Evolutionary conservation across 2,329 filamentous ascomycete species (phyloP).

Genomic region (Shiraia sp.): DNA sequence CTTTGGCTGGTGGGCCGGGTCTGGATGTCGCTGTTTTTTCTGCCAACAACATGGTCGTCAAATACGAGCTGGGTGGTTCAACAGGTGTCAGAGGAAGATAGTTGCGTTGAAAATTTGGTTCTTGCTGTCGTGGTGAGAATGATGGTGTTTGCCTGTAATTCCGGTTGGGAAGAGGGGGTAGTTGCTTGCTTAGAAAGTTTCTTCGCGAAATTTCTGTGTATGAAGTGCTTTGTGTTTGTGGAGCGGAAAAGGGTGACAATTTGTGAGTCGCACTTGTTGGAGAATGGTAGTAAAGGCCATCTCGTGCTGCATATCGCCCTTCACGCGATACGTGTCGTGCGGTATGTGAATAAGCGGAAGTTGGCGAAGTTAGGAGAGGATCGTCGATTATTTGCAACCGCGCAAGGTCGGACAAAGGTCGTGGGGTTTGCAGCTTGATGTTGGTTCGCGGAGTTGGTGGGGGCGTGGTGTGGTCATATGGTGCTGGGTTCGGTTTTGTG

Average conservation of each 20-base stretch:
- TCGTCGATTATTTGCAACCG: conserved; percentile 5
- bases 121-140: background rate
- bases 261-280: conserved; percentile 6
- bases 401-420: conserved; percentile 1
- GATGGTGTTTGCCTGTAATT: background rate
- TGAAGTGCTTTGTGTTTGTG: conserved; percentile 1
- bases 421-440: conserved; percentile 4
- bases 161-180: background rate
- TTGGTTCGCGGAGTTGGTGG: conserved; percentile 3
- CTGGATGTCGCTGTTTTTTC: background rate
- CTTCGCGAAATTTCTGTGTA: background rate
- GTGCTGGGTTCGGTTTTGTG: conserved; percentile 6
- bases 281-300: conserved; percentile 13
- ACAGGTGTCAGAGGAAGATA: background rate
- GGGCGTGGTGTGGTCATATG: conserved; percentile 17
- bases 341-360: conserved; percentile 11
- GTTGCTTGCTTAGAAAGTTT: background rate
- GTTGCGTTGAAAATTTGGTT: background rate
- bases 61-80: background rate
- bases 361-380: conserved; percentile 4
- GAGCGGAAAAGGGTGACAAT: conserved; percentile 3
- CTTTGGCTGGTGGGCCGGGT: background rate
- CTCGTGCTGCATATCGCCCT: conserved; percentile 7
- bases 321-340: conserved; percentile 14
- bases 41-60: background rate